Base-by-base conservation (phyloP, 2,329 filamentous ascomycete genomes). In the Fonsecaea nubica region DNA sequence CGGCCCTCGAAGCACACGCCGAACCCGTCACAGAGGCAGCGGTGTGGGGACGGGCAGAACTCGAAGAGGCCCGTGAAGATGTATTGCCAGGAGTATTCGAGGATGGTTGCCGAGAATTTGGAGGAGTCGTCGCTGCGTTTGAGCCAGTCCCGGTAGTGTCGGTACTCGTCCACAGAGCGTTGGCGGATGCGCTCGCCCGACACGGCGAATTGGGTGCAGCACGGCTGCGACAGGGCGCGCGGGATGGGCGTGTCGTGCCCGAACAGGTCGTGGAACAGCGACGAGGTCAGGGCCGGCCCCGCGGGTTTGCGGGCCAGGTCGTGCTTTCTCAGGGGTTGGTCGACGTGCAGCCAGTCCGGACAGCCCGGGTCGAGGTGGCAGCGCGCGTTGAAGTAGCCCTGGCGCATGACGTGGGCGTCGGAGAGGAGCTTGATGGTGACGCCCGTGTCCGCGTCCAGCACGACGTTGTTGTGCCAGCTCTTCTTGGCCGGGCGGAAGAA, bases 61-160 rank as follows among this genome's bases (percentile, higher is more conserved):
- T 79, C 75, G 12, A 77, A 72, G 30, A 81, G 68, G 1, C 83
- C 84, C 0, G 85, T 85, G 74, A 89, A 89, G 15, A 89, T 80
- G 66, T 83, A 86, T 66, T 88, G 86, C 87, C 87, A 89, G 0
- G 87, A 76, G 73, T 89, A 89, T 74, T 89, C 87, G 79, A 86
- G 88, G 10, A 89, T 80, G 2, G 25, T 25, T 25, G 25, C 25
- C 25, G 87, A 81, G 4, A 87, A 87, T 10, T 84, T 84, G 15
- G 87, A 78, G 52, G 81, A 82, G 73, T 89, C 85, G 32, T 77
- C 79, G 30, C 89, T 88, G n/a, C 80, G 79, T 32, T 88, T 77
- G 3, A 89, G 76, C 87, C 87, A 89, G 72, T 88, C 83, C 35
- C 87, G 82, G 71, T 87, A 85, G 72, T 81, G 84, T 18, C 86